Percentiles rank a stretch among this genome's conserved stretches.
Conservation (phyloP, 169 alveolate species). For the Pseudocohnilembus persalinus region DNA sequence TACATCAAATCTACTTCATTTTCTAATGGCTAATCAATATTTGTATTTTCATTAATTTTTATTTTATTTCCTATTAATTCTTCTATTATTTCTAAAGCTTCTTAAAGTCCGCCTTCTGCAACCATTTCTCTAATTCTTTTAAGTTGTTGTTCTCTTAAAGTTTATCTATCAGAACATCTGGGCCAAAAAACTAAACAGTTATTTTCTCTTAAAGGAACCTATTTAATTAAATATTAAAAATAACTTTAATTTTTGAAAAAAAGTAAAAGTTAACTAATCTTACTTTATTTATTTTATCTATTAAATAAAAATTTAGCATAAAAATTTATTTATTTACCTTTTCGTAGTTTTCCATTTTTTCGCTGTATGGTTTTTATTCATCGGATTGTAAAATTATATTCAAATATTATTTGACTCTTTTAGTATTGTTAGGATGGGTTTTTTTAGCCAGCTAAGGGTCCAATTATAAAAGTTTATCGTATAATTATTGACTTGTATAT, state of each 20-base stretch:
- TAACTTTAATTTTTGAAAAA: too few species aligned
- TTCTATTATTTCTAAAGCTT: slow-evolving; percentile 47
- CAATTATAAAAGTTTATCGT: slow-evolving; percentile 28
- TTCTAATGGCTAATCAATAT: slow-evolving; percentile 17
- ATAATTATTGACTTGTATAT: slow-evolving; percentile 20
- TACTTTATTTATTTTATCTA: too few species aligned
- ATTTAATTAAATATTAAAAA: too few species aligned
- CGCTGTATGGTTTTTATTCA: slow-evolving; percentile 10
- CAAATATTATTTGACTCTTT: slow-evolving; percentile 49
- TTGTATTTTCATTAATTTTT: neutral
- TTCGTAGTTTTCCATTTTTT: slow-evolving; percentile 38
- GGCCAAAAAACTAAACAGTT: slow-evolving; percentile 51
- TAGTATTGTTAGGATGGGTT: slow-evolving; percentile 46
- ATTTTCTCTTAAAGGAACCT: slow-evolving; percentile 11
- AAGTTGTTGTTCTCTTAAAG: slow-evolving; percentile 46
- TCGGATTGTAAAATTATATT: slow-evolving; percentile 21
- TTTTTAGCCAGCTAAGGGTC: slow-evolving; percentile 50
- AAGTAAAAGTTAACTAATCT: too few species aligned
- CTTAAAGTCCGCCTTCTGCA: slow-evolving; percentile 60
- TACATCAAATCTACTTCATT: slow-evolving; percentile 39
- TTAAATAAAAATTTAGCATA: neutral
- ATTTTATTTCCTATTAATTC: neutral
- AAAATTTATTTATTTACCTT: neutral
- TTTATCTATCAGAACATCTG: slow-evolving; percentile 40
- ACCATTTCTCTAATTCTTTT: slow-evolving; percentile 71